Base-by-base conservation (phyloP, 495 filamentous ascomycete species). In the Penicillium herquei region DNA sequence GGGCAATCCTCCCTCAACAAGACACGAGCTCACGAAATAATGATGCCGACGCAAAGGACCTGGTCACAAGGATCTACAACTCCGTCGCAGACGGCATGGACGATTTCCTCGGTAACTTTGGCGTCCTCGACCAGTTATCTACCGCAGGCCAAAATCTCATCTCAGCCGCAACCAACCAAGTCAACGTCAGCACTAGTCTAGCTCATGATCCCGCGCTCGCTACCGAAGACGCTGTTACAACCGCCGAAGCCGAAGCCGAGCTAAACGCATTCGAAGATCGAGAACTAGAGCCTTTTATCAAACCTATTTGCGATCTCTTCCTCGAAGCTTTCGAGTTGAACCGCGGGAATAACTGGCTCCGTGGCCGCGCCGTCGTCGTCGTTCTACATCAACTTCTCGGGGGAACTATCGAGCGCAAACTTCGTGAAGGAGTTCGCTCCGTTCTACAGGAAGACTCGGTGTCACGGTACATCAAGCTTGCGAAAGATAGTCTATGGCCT, bases 51-150 rank as follows among this genome's bases (percentile, higher is more conserved):
- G 84, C 86, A 43, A 90, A 89, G 58, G 95, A 98, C 66, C 89
- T 98, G 58, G 92, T 99, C 42, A 90, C 90, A 0, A 84, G 95
- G 13, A 86, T 99, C 42, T 98, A 98, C 73, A 93, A 93, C 69
- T 96, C 92, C 3, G 92, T 99, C 43, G 84, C 93, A 3, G 93
- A 98, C 66, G 95, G 94, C 33, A 96, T 98, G 92, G 95, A 99
- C 71, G 94, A 99, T 60, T 92, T 98, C 57, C 75, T 96, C 3
- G 91, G 95, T 39, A 97, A 96, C 66, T 92, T 98, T 47, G 91
- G 94, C 5, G 90, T 98, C 0, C 83, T 98, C 11, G 95, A 98
- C 60, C 95, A 98, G 65, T 83, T 98, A 7, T 96, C 92, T 11
- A 80, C 93, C 3, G 91, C 94, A 6, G 91, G 93, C 0, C 92